Percentiles rank a stretch among this genome's conserved stretches.
phyloP scores from a whole-genome alignment of 2,329 filamentous ascomycete species.

The Stagonosporopsis rhizophila region DNA sequence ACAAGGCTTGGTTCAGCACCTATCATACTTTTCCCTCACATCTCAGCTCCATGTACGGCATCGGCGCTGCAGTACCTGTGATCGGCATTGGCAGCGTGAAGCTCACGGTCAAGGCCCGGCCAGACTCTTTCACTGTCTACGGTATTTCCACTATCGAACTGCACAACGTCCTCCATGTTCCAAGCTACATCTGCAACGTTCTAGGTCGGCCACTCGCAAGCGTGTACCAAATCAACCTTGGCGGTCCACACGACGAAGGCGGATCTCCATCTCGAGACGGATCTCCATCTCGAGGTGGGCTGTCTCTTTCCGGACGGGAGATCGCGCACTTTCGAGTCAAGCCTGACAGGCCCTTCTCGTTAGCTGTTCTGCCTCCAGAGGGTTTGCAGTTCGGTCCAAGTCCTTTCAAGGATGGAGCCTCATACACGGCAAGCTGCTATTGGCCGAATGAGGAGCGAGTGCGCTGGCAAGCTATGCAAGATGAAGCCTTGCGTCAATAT shows the following conservation, averaged over 20 bases:
- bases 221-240: not conserved
- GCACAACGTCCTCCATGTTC: slow-evolving; percentile 7
- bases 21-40: slow-evolving; percentile 4
- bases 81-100: slow-evolving; percentile 10
- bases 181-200: slow-evolving; percentile 4
- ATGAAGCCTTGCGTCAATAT: not conserved
- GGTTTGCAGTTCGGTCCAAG: not conserved
- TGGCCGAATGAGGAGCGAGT: slow-evolving; percentile 2
- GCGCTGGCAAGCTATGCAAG: not conserved
- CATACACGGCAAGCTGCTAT: not conserved
- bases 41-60: not conserved
- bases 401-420: not conserved
- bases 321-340: slow-evolving; percentile 2
- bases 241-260: not conserved
- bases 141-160: slow-evolving; percentile 3
- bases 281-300: not conserved
- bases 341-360: not conserved
- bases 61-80: not conserved
- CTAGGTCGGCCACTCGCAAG: slow-evolving; percentile 2
- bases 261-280: not conserved
- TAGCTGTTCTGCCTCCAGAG: not conserved
- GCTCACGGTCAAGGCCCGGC: slow-evolving; percentile 2
- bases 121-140: not conserved
- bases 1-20: slow-evolving; percentile 5
- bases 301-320: not conserved